A percentile compares a stretch with the other conserved stretches of the same genome.
Conservation (phyloP, 805 yeast genomes). For the Pichia nakasei region DNA sequence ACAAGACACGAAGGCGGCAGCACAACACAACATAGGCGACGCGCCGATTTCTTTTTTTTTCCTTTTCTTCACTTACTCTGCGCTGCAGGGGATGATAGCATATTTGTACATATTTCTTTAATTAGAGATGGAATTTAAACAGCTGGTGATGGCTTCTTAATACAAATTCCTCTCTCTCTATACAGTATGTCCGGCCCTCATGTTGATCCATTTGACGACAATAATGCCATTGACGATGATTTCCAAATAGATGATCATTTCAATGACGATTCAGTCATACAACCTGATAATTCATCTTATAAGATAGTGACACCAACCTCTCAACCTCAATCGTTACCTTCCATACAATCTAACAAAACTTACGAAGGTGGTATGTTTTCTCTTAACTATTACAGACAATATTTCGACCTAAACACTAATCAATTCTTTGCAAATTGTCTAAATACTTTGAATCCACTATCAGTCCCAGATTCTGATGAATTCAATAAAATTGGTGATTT, state of each 20-base stretch:
- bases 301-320: not conserved
- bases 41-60: too few relatives aligned
- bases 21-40: too few relatives aligned
- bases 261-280: constrained; percentile 15
- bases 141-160: too few relatives aligned
- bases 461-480: constrained; percentile 25
- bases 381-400: constrained; percentile 51
- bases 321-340: not conserved
- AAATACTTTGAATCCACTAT: constrained; percentile 49
- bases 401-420: constrained; percentile 59
- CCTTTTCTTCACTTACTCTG: too few relatives aligned
- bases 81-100: too few relatives aligned
- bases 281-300: constrained; percentile 15
- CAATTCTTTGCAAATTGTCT: constrained; percentile 50
- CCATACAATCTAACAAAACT: constrained; percentile 14
- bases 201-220: not conserved
- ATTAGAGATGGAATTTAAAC: too few relatives aligned
- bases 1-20: too few relatives aligned
- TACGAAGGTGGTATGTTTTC: constrained; percentile 42
- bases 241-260: constrained; percentile 6
- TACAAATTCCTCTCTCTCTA: not conserved
- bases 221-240: not conserved
- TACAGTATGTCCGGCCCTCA: not conserved
- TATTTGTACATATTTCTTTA: too few relatives aligned
- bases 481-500: constrained; percentile 51